A percentile compares a stretch with the other conserved stretches of the same genome.
Evolutionary conservation across 2,329 filamentous ascomycete genomes (phyloP).

Genomic region (Aaosphaeria pasadenensis): DNA sequence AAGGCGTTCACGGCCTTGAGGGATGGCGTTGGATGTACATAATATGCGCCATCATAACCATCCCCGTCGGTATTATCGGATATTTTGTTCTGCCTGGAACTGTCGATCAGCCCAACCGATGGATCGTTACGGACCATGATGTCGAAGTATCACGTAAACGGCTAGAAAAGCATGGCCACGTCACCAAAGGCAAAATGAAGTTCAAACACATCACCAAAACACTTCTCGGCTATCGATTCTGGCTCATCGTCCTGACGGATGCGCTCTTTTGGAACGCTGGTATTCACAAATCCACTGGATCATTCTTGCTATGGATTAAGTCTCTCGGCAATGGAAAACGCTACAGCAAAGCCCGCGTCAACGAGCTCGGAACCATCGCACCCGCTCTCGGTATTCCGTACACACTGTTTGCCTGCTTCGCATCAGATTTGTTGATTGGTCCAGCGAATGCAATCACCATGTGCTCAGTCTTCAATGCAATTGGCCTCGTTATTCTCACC

Average conservation of each 20-base stretch:
- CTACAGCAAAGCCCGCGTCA: slow-evolving; percentile 47
- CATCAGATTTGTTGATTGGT: slow-evolving; percentile 52
- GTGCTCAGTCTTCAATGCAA: slow-evolving; percentile 50
- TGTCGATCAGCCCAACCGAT: slow-evolving; percentile 47
- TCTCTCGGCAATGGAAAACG: slow-evolving; percentile 40
- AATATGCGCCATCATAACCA: slow-evolving; percentile 50
- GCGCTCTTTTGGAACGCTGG: slow-evolving; percentile 58
- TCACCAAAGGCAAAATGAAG: slow-evolving; percentile 15
- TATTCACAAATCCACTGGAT: slow-evolving; percentile 46
- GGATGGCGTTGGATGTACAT: slow-evolving; percentile 39
- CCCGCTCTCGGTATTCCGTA: slow-evolving; percentile 58
- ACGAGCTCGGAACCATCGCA: slow-evolving; percentile 52
- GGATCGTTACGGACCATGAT: slow-evolving; percentile 48
- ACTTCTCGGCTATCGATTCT: slow-evolving; percentile 46
- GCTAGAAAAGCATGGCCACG: slow-evolving; percentile 45
- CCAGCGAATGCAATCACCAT: slow-evolving; percentile 56
- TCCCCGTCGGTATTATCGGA: slow-evolving; percentile 52
- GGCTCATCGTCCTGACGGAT: slow-evolving; percentile 50
- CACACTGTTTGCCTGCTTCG: slow-evolving; percentile 53
- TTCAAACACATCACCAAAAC: slow-evolving; percentile 17
- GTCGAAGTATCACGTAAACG: slow-evolving; percentile 46
- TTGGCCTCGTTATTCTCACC: slow-evolving; percentile 53
- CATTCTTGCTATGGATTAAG: slow-evolving; percentile 59
- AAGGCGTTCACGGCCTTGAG: slow-evolving; percentile 47
- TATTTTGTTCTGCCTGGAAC: slow-evolving; percentile 54